Base-by-base conservation (phyloP, 2,329 filamentous ascomycete species). In the Zymoseptoria crescenta region DNA sequence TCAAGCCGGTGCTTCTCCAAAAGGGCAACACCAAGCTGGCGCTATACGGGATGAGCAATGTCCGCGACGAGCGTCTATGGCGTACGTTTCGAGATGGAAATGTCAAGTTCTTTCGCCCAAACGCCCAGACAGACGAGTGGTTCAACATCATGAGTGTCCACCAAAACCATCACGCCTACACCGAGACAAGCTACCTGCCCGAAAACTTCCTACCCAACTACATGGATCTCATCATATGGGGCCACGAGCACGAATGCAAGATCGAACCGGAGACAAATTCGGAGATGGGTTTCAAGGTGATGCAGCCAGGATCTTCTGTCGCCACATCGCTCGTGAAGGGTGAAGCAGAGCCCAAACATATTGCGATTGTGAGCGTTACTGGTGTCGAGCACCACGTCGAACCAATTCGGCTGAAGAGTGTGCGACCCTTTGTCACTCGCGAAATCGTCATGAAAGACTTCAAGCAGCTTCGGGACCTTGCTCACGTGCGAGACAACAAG, bases 121-220 rank as follows among this genome's bases (percentile, higher is more conserved):
- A 83, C 19, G 82, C 87, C 16, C 89, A 96, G 66, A 87, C 87
- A 69, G 78, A 83, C 19, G 91, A 97, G 66, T 99, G 93, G 89
- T 99, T 97, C 80, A 97, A 97, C 69, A 74, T 99, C 59, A 87
- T 99, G 77, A 87, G 89, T 45, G 89, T 99, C 2, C 94, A 99
- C 71, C 94, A 99, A 70, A 99, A 99, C 67, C 94, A 97, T 69
- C 86, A 94, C 68, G 90, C 92, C 0, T 88, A 96, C 70, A 96
- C 90, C 0, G 85, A 92, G 19, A 97, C 93, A 0, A 87, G 89
- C n/a, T 97, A 96, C 70, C 81, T 99, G 0, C 93, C 95, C 0
- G 95, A 99, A 70, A 91, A 88, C 67, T 94, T 96, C 68, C 79
- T 99, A 0, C 95, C 94, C 0, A 86, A 91, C 19, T 97, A 95